Evolutionary conservation across 148 eudicot species (phyloP), one percentile per base, ranked within the genome.

Genomic region (Silene conica): DNA sequence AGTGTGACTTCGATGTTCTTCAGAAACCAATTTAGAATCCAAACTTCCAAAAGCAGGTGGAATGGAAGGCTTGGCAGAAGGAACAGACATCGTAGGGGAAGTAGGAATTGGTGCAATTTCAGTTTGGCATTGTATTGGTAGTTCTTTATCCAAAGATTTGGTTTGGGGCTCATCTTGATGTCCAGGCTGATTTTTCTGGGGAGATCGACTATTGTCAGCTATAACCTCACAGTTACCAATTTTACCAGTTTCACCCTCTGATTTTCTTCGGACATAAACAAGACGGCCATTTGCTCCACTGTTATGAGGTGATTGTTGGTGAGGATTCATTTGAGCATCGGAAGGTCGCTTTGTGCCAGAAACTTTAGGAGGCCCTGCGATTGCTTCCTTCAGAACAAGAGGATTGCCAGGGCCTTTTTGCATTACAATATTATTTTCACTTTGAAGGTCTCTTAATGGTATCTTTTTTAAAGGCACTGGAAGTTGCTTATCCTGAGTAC

Each of bases 251-350:
- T 92, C 97, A 31, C 76, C 60, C 77, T 92, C 98, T 63, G 89
- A 75, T 77, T 85, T 90, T 77, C 98, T 80, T 62, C 98, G 90
- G 43, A 90, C 92, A 82, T 92, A 92, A 31, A 92, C 98, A 62
- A 90, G 90, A 86, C 84, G 91, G 52, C 91, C 87, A 75, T 75
- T 87, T 48, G 83, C 85, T 74, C 85, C 78, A 80, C 72, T 87
- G 69, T 61, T 73, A 45, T 80, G 70, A 28, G 86, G 76, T 68
- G 87, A 81, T 70, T 81, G 87, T 63, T 80, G 87, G 48, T 75
- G 83, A 54, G 78, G 63, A 59, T 72, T 79, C 71, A 66, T 74
- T 41, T 78, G 78, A 45, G 80, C 73, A 34, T 86, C 90, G 13
- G 66, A 74, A 67, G 87, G 80, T 63, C 86, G 85, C 82, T 90